A percentile compares a stretch with the other conserved stretches of the same genome.
Conservation (phyloP, 768 basidiomycete species). For the Lentinula aciculospora region DNA sequence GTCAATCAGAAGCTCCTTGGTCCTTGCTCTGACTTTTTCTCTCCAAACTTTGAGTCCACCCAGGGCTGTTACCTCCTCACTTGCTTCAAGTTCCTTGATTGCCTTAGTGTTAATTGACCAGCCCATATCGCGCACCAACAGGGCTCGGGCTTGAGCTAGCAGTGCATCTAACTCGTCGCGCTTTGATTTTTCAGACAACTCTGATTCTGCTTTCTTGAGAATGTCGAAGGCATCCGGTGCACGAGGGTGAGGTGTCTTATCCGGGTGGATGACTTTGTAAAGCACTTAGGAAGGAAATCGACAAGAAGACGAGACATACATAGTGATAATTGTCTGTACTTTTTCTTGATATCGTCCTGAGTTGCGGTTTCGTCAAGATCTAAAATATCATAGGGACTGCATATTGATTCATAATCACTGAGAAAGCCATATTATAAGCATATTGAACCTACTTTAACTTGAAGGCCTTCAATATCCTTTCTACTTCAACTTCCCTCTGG, state of each 20-base stretch:
- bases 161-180: conserved; percentile 79
- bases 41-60: background rate
- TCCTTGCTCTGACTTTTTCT: conserved; percentile 51
- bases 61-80: background rate
- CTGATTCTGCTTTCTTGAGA: conserved; percentile 90
- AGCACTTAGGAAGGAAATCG: background rate
- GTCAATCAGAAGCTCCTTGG: conserved; percentile 84
- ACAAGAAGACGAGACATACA: conserved; percentile 40
- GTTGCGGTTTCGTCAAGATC: conserved; percentile 69
- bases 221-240: conserved; percentile 92
- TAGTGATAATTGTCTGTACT: conserved; percentile 78
- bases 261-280: conserved; percentile 88
- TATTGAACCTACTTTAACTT: conserved; percentile 76
- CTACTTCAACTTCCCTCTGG: conserved; percentile 83
- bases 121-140: conserved; percentile 57
- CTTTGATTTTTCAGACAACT: conserved; percentile 72
- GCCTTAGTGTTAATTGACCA: conserved; percentile 39
- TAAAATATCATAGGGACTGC: conserved; percentile 90
- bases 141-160: conserved; percentile 66
- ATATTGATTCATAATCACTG: background rate
- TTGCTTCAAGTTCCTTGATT: background rate
- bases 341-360: conserved; percentile 84
- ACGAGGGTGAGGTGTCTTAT: conserved; percentile 86
- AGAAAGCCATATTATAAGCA: background rate
- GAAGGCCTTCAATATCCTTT: conserved; percentile 90